Evolutionary conservation across 2,329 filamentous ascomycete genomes (phyloP).

Genomic region (Pyricularia sp.): DNA sequence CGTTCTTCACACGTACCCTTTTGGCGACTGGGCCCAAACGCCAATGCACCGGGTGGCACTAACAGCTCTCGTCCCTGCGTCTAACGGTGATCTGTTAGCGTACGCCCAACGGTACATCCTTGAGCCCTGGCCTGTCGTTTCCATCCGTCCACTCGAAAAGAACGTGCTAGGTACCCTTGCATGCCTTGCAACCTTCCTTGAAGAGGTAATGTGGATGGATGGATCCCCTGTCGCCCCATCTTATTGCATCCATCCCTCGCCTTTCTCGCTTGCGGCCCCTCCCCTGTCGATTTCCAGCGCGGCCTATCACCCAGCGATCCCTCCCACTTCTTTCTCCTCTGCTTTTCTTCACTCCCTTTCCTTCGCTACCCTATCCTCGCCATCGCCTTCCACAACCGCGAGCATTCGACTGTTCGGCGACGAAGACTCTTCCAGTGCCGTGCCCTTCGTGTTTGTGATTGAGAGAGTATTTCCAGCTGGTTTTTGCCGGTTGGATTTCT

Average conservation of each 20-base stretch:
- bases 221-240: constrained; percentile 3
- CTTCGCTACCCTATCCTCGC: constrained; percentile 6
- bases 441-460: constrained; percentile 14
- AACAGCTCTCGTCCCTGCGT: not conserved
- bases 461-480: constrained; percentile 8
- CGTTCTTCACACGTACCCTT: not conserved
- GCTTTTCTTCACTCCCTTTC: constrained; percentile 3
- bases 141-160: constrained; percentile 2
- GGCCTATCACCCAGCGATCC: constrained; percentile 1
- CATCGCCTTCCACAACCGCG: constrained; percentile 17
- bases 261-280: not conserved
- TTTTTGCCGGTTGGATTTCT: constrained; percentile 5
- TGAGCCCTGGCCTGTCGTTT: constrained; percentile 3
- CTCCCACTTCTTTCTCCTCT: not conserved
- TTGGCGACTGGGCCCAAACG: not conserved
- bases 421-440: constrained; percentile 12
- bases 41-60: constrained; percentile 1
- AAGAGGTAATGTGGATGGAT: constrained; percentile 2
- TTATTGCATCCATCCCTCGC: constrained; percentile 5
- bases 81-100: not conserved
- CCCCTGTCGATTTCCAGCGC: constrained; percentile 1
- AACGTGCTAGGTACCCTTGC: not conserved
- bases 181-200: not conserved
- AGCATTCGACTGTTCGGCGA: constrained; percentile 14
- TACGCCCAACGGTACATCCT: not conserved